Percentiles rank a stretch among this genome's conserved stretches.
These are phyloP conservation scores for Furcasterigmium furcatum DNA, from an alignment of 2,329 filamentous ascomycete species.

Conservation along the genomic window DNA sequence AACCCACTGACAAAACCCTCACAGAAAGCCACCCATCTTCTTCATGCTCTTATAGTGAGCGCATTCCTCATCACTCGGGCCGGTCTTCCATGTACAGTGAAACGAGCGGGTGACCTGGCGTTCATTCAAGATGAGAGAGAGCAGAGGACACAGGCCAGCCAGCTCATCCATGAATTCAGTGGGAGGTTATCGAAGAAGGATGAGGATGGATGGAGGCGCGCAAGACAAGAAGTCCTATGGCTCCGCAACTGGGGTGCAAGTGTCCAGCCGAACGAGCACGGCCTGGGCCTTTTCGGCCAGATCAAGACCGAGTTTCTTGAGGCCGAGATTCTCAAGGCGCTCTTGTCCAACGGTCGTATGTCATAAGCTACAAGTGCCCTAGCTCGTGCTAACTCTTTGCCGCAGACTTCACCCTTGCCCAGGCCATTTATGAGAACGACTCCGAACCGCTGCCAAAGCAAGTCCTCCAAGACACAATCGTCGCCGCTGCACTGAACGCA, in stretches of 20 bases:
- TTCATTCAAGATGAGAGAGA: conserved; percentile 62
- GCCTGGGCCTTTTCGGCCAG: conserved; percentile 61
- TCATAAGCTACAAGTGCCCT: conserved; percentile 6
- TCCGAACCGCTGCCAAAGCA: conserved; percentile 45
- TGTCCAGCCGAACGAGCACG: conserved; percentile 29
- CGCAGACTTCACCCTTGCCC: conserved; percentile 44
- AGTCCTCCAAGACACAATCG: conserved; percentile 56
- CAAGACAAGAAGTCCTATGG: conserved; percentile 67
- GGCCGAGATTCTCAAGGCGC: conserved; percentile 65
- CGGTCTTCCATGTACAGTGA: conserved; percentile 47
- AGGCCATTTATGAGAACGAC: conserved; percentile 56
- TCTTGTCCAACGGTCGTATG: conserved; percentile 61
- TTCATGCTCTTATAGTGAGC: conserved; percentile 62
- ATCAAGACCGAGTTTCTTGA: conserved; percentile 63
- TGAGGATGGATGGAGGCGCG: conserved; percentile 60
- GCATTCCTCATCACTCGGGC: conserved; percentile 51
- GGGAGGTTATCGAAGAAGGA: conserved; percentile 52
- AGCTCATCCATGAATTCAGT: conserved; percentile 52
- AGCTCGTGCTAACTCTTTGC: not conserved
- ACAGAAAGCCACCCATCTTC: conserved; percentile 50
- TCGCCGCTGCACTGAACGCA: conserved; percentile 62
- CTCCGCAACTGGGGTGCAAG: conserved; percentile 67
- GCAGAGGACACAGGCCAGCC: conserved; percentile 57
- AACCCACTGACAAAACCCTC: conserved; percentile 65
- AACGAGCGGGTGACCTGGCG: conserved; percentile 57